Base-by-base conservation (phyloP, 768 basidiomycete genomes). In the Lanmaoa pseudosensibilis region DNA sequence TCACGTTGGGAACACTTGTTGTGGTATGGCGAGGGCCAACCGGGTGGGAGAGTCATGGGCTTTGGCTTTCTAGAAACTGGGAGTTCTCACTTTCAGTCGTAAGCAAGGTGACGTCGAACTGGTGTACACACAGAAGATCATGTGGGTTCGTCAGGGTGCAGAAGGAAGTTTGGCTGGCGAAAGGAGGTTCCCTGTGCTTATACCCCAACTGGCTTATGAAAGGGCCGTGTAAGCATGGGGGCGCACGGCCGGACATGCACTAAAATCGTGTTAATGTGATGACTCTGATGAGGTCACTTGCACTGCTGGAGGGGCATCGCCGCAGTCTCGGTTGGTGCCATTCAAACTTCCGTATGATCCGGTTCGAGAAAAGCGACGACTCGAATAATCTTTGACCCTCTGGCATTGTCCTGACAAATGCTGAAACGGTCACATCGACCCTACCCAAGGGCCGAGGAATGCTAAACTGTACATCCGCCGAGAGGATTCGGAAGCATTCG, bases 1-100 rank as follows among this genome's bases (percentile, higher is more conserved):
- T 65, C 69, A 40, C 39, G 67, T 40, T 72, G 66, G 47, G 67
- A 68, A 36, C 74, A 75, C 52, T 72, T 75, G 62, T 74, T 71
- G 49, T 75, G 74, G 52, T 63, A 73, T 10, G 64, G 64, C 10
- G 74, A 75, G 19, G 74, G 74, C 74, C 74, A 75, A 38, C 64
- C 65, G 3, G 69, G 54, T 1, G 73, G 73, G 5, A 70, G 62
- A 2, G 65, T 57, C 27, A 62, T 55, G 23, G 57, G 36, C 37
- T 74, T 74, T 39, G 69, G 63, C 27, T 68, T 74, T 59, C 47
- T 67, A 44, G 58, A 69, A 49, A 74, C 72, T 74, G 37, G 21
- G n/a, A 30, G 7, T 33, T 7, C 4, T 12, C 8, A 7, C 2
- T 23, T 27, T 51, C 15, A 58, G 57, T 40, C 27, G 19, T 21